These are phyloP conservation scores for Penicillium cosmopolitanum DNA, from an alignment of 495 filamentous ascomycete species.

Conservation along the genomic window DNA sequence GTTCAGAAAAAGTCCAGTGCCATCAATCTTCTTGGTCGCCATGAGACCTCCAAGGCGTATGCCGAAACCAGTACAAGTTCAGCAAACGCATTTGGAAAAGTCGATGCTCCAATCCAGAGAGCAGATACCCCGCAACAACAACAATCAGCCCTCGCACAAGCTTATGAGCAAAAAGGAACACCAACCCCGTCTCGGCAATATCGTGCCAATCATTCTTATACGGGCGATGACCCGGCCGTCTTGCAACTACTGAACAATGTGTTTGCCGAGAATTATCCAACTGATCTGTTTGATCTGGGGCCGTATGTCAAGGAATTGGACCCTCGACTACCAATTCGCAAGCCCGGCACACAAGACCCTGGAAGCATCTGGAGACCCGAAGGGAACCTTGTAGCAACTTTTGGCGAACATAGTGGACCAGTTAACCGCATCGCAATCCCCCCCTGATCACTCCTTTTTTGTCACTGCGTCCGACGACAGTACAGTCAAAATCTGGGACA, in stretches of 20 bases:
- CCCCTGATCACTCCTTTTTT: slow-evolving; percentile 95
- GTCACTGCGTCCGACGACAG: slow-evolving; percentile 92
- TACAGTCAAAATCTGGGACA: slow-evolving; percentile 92
- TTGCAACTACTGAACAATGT: slow-evolving; percentile 84
- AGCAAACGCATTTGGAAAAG: slow-evolving; percentile 80
- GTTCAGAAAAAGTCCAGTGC: slow-evolving; percentile 73
- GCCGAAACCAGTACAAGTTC: slow-evolving; percentile 86
- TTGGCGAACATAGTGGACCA: slow-evolving; percentile 82
- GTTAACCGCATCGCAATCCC: slow-evolving; percentile 83
- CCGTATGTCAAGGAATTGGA: slow-evolving; percentile 75
- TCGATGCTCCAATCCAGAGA: slow-evolving; percentile 68
- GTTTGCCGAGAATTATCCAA: slow-evolving; percentile 88
- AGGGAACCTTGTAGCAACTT: slow-evolving; percentile 80
- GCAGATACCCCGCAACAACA: slow-evolving; percentile 32
- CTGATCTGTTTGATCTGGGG: slow-evolving; percentile 70
- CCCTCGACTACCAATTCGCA: slow-evolving; percentile 65
- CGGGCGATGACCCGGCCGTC: slow-evolving; percentile 86
- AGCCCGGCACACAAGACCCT: slow-evolving; percentile 51
- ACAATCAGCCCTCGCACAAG: slow-evolving; percentile 35
- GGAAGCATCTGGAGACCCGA: slow-evolving; percentile 77
- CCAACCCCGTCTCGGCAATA: slow-evolving; percentile 35
- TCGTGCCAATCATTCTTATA: slow-evolving; percentile 69
- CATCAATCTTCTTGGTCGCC: slow-evolving; percentile 78
- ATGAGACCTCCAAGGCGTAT: slow-evolving; percentile 75
- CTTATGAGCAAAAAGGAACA: slow-evolving; percentile 33